Evolutionary conservation across 805 yeast genomes (phyloP), one percentile per base, ranked within the genome.

Genomic region (Pichia manshurica): DNA sequence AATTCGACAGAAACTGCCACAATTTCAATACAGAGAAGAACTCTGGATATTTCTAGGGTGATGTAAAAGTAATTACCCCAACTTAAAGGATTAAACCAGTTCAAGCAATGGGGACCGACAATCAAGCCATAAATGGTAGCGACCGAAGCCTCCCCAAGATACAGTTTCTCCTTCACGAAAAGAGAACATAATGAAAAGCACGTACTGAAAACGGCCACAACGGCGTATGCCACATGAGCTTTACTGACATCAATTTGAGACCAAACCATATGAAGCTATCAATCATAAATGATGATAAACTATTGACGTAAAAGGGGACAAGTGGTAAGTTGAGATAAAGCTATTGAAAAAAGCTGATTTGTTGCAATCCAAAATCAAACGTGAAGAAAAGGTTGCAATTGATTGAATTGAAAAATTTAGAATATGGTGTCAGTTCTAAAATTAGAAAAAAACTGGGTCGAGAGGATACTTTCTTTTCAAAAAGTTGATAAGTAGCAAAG

Each of bases 1-100:
- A 83, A 70, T 62, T 83, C 87, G 31, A 82, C 86, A 2, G 87
- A 83, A 33, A 81, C 85, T 2, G 87, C 80, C 48, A 81, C 81
- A 42, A 83, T 79, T 68, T 84, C 89, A 50, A 84, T 77, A 54
- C 84, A 81, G 51, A 83, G 68, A 13, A 83, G 82, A 3, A 84
- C 74, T 38, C 88, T 67, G 51, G 83, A 71, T 31, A 81, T 69
- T 52, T 80, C 83, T 53, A 77, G 62, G 0, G 86, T 79, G 42
- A 81, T 70, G 44, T 68, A 69, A 44, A 73, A 75, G 32, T 74
- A 63, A 49, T 79, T 74, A 1, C 82, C 82, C 83, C 84, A 79
- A 5, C 72, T 62, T 2, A 67, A 55, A 2, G 85, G 85, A 49
- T 72, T 62, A 47, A 81, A 72, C 83, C 85, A 79, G 37, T 70